phyloP scores from a whole-genome alignment of 345 rosid species.

The Rubroshorea leprosula region DNA sequence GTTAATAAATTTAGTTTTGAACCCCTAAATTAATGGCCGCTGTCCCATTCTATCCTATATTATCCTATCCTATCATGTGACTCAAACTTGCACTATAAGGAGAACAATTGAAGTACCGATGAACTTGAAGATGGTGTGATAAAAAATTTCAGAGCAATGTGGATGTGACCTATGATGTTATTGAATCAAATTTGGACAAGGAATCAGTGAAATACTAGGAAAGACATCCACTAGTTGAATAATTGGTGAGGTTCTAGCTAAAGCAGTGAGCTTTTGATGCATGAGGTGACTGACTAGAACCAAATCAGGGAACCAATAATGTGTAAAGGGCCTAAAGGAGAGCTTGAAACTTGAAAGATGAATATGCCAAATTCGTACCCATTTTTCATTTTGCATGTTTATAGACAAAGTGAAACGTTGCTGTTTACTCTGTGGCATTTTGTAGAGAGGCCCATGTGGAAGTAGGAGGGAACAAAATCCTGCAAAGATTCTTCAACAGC shows the following conservation, averaged over 20 bases:
- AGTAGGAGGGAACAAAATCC: conserved; percentile 24
- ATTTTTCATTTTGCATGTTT: not conserved
- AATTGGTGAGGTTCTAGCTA: conserved; percentile 1
- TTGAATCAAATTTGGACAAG: conserved; percentile 17
- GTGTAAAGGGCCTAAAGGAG: not conserved
- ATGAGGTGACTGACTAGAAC: conserved; percentile 7
- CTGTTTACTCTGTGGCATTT: not conserved
- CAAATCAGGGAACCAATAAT: conserved; percentile 38
- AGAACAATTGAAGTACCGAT: too few relatives aligned
- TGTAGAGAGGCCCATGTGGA: conserved; percentile 10
- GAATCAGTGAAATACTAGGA: conserved; percentile 24
- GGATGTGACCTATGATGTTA: conserved; percentile 20
- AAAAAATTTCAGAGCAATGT: too few relatives aligned
- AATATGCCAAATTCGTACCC: not conserved
- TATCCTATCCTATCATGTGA: too few relatives aligned
- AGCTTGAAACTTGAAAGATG: not conserved
- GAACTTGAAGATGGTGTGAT: conserved; percentile 8
- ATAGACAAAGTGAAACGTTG: not conserved
- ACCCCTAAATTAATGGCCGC: too few relatives aligned
- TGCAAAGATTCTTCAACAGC: conserved; percentile 41
- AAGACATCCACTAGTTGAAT: conserved; percentile 16
- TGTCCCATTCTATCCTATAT: too few relatives aligned
- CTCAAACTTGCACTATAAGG: too few relatives aligned
- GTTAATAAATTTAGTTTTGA: too few relatives aligned
- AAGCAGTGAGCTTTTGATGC: not conserved